Evolutionary conservation across 2,329 filamentous ascomycete species (phyloP), one percentile per base, ranked within the genome.

Genomic region (Ophiocordyceps robertsii): DNA sequence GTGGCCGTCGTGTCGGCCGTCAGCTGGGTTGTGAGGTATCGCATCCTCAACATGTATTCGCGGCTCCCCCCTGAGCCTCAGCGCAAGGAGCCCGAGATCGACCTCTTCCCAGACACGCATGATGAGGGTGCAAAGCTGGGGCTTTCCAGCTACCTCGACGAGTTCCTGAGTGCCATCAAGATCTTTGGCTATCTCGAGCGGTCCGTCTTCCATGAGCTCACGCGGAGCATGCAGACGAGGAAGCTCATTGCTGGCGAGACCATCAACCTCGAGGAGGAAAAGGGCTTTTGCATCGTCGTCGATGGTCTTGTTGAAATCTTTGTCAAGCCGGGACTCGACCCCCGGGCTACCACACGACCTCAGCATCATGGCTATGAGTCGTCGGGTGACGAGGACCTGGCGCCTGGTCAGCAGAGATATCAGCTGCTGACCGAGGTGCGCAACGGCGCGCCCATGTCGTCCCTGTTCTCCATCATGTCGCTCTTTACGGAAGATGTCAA

Each of bases 401-500:
- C 73, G 6, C 75, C 76, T 31, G 75, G 73, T 8, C 80, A 85
- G 44, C 88, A 95, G 57, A 85, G 83, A 29, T 98, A 98, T 55
- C 92, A 96, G 58, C 73, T 98, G 33, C 70, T 98, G 42, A 98
- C 92, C 0, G 93, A 98, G 62, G 90, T 98, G 42, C 93, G 92
- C 55, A 98, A 98, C 54, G 92, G 92, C 13, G 89, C 92, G 1
- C 90, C 93, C 1, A 95, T 98, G 90, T 98, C 92, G 6, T 98
- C 92, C 0, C 65, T 98, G 2, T 98, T 98, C 61, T 96, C 92
- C 1, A 95, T 98, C 51, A 78, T 98, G 63, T 94, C 90, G 2
- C 69, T 98, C 0, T 98, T 98, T 56, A 98, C 92, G 3, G 92
- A 98, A 59, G 89, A 95, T 54, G 80, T 98, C 42, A 84, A 84